Percentiles rank a stretch among this genome's conserved stretches.
These are phyloP conservation scores for Russula virescens DNA, from an alignment of 768 basidiomycete species.

Conservation along the genomic window DNA sequence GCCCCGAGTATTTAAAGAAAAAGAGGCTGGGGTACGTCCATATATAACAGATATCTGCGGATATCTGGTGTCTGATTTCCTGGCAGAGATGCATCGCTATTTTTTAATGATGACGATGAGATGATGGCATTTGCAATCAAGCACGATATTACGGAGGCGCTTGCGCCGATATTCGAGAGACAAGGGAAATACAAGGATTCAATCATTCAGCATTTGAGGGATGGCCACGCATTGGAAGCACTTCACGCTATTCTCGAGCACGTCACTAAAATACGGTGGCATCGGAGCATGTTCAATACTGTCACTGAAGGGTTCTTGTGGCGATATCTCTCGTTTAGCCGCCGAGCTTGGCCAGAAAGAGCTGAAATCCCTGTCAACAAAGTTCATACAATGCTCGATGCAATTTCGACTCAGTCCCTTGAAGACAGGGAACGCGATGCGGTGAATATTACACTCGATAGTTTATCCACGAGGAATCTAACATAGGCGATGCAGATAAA, in stretches of 20 bases:
- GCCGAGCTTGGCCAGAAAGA: neutral
- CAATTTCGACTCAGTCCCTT: neutral
- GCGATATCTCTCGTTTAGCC: slow-evolving; percentile 24
- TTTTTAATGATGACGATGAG: slow-evolving; percentile 51
- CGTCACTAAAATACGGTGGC: neutral
- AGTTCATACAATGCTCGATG: neutral
- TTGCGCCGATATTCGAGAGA: slow-evolving; percentile 39
- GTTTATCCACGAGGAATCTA: neutral
- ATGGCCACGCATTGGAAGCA: slow-evolving; percentile 44
- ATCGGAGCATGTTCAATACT: slow-evolving; percentile 28
- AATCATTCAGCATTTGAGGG: slow-evolving; percentile 43
- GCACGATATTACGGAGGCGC: slow-evolving; percentile 45
- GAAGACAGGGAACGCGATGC: neutral
- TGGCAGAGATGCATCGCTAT: slow-evolving; percentile 39
- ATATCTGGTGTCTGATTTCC: neutral
- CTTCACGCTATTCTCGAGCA: slow-evolving; percentile 41
- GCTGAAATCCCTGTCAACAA: neutral
- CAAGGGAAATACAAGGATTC: slow-evolving; percentile 43
- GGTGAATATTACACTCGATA: neutral
- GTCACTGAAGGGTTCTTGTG: slow-evolving; percentile 38
- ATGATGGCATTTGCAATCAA: slow-evolving; percentile 51
- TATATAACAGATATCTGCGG: neutral
- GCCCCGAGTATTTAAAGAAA: neutral
- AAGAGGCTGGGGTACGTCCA: slow-evolving; percentile 1
- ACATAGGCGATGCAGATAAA: neutral